Conservation (phyloP, 495 filamentous ascomycete genomes). For the Hypomontagnella monticulosa region DNA sequence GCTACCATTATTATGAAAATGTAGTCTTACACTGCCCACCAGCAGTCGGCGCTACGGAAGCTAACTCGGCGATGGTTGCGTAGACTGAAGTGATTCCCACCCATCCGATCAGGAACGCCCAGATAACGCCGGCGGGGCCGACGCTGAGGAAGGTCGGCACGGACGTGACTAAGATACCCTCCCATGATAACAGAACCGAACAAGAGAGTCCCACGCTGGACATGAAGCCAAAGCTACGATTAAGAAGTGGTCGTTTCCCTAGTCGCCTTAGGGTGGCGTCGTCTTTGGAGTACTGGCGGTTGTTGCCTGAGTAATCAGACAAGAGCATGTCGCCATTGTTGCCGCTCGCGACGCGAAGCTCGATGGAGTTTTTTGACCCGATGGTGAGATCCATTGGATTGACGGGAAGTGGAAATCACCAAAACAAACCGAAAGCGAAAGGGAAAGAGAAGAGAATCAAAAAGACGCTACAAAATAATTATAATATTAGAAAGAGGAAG, state of each 20-base stretch:
- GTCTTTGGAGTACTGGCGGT: slow-evolving; percentile 12
- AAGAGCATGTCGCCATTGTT: slow-evolving; percentile 9
- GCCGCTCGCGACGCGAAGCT: slow-evolving; percentile 13
- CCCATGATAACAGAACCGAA: slow-evolving; percentile 58
- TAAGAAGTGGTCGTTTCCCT: slow-evolving; percentile 38
- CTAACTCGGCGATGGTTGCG: slow-evolving; percentile 58
- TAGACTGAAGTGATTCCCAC: slow-evolving; percentile 57
- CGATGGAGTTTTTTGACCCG: slow-evolving; percentile 16
- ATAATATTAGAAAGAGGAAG: neutral
- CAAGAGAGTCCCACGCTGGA: slow-evolving; percentile 59
- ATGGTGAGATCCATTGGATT: slow-evolving; percentile 10
- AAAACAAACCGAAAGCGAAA: neutral
- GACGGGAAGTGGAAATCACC: neutral
- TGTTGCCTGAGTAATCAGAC: slow-evolving; percentile 14
- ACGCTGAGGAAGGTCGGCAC: slow-evolving; percentile 49
- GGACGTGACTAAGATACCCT: slow-evolving; percentile 47
- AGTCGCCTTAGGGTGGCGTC: slow-evolving; percentile 25
- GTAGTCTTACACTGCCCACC: slow-evolving; percentile 39
- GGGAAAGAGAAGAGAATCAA: neutral
- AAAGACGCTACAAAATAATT: neutral
- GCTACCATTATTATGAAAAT: neutral
- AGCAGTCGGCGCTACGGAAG: slow-evolving; percentile 55
- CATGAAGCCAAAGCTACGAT: slow-evolving; percentile 57
- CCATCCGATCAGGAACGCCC: slow-evolving; percentile 63
- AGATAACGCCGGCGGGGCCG: slow-evolving; percentile 63